Conservation (phyloP, 129 eudicot species). For the Lactuca sativa region DNA sequence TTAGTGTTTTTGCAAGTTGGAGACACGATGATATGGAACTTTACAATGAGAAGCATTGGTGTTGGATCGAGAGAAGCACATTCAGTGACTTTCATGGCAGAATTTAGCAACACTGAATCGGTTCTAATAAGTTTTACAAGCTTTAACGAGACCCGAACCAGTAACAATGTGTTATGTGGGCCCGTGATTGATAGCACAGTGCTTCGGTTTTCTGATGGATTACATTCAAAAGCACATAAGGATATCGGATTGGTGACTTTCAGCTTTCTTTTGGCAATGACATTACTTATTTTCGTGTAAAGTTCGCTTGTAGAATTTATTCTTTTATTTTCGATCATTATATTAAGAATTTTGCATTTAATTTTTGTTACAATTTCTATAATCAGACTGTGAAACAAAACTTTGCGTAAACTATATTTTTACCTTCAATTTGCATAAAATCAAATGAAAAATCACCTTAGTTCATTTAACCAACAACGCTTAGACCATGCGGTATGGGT, state of each 20-base stretch:
- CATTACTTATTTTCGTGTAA: background rate
- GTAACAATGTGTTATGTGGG: slow-evolving; percentile 37
- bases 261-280: background rate
- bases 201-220: slow-evolving; percentile 16
- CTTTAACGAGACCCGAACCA: slow-evolving; percentile 31
- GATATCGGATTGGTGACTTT: background rate
- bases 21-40: slow-evolving; percentile 17
- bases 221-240: background rate
- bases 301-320: too few species aligned
- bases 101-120: background rate
- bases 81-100: slow-evolving; percentile 13
- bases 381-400: too few species aligned
- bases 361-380: too few species aligned
- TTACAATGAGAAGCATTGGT: slow-evolving; percentile 34
- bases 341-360: too few species aligned
- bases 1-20: slow-evolving; percentile 27
- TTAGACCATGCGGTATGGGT: too few species aligned
- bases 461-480: background rate
- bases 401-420: too few species aligned
- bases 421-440: too few species aligned
- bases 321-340: too few species aligned
- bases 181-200: slow-evolving; percentile 38
- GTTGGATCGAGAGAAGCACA: slow-evolving; percentile 33
- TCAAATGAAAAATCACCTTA: too few species aligned
- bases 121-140: slow-evolving; percentile 29